Conservation (phyloP, 1,139 yeast genomes). For the Hyphopichia fennica region DNA sequence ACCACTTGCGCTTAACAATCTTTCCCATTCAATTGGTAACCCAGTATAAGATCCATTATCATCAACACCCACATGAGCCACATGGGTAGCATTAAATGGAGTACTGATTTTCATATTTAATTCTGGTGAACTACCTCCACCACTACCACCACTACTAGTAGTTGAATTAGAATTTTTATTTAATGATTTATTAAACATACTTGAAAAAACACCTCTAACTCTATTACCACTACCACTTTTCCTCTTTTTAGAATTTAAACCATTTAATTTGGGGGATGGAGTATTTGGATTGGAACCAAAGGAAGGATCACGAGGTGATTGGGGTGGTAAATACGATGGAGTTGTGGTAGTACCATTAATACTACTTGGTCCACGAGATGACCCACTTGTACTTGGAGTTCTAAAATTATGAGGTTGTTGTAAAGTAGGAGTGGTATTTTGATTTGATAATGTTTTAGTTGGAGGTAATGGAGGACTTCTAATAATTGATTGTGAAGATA, state of each 20-base stretch:
- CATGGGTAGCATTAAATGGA: slow-evolving; percentile 88
- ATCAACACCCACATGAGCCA: slow-evolving; percentile 91
- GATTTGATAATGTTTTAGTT: slow-evolving; percentile 3
- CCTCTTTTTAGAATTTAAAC: slow-evolving; percentile 18
- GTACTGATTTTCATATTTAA: slow-evolving; percentile 70
- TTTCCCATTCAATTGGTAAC: slow-evolving; percentile 90
- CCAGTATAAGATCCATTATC: slow-evolving; percentile 89
- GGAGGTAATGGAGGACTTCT: slow-evolving; percentile 22
- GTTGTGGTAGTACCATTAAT: background rate
- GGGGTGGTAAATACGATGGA: slow-evolving; percentile 10
- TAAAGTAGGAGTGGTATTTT: slow-evolving; percentile 28
- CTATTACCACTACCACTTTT: slow-evolving; percentile 32
- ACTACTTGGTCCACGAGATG: background rate
- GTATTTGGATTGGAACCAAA: slow-evolving; percentile 3
- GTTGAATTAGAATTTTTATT: background rate
- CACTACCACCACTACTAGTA: background rate
- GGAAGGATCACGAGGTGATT: slow-evolving; percentile 27
- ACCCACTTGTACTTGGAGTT: slow-evolving; percentile 8
- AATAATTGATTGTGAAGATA: slow-evolving; percentile 25
- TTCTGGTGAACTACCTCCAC: slow-evolving; percentile 21
- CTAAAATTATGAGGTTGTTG: slow-evolving; percentile 18
- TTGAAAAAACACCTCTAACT: slow-evolving; percentile 41
- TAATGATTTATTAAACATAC: slow-evolving; percentile 37
- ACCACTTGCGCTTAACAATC: slow-evolving; percentile 78
- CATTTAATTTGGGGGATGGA: slow-evolving; percentile 13